A percentile compares a stretch with the other conserved stretches of the same genome.
phyloP scores from a whole-genome alignment of 148 eudicot species.

The Rhododendron vialii region DNA sequence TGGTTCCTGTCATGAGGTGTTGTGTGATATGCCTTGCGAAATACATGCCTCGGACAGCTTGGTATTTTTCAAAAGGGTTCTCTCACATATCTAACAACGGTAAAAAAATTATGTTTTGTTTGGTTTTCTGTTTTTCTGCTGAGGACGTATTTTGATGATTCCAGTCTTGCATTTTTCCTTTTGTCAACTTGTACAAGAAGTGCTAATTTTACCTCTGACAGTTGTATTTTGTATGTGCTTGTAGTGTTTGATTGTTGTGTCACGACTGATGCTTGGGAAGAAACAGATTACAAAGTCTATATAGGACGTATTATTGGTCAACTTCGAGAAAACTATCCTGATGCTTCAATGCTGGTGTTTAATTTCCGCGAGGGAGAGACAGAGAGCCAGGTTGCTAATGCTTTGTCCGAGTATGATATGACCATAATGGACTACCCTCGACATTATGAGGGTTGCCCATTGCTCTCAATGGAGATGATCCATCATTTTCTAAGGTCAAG shows the following conservation, averaged over 20 bases:
- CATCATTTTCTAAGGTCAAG: constrained; percentile 81
- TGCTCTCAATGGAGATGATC: constrained; percentile 76
- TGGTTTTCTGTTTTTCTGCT: not conserved
- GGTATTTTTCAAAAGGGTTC: not conserved
- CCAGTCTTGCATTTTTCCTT: constrained; percentile 1
- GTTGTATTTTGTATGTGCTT: constrained; percentile 6
- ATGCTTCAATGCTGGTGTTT: constrained; percentile 71
- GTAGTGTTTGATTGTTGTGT: constrained; percentile 89
- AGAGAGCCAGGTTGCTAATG: constrained; percentile 53
- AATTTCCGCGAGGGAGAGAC: constrained; percentile 51
- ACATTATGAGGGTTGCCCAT: constrained; percentile 76
- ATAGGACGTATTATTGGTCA: constrained; percentile 50
- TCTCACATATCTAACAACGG: not conserved
- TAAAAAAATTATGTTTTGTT: not conserved
- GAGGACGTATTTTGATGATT: not conserved
- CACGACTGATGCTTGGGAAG: constrained; percentile 47
- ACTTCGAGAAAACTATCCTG: constrained; percentile 58
- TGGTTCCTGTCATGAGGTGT: not conserved
- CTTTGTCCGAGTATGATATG: constrained; percentile 60
- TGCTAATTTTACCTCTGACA: not conserved
- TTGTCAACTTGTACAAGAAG: not conserved
- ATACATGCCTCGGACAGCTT: not conserved
- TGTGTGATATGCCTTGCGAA: not conserved
- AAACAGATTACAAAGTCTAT: constrained; percentile 59
- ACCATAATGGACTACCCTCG: constrained; percentile 89